Evolutionary conservation across 2,329 filamentous ascomycete genomes (phyloP), one percentile per base, ranked within the genome.

Genomic region (Phialocephala sp.): DNA sequence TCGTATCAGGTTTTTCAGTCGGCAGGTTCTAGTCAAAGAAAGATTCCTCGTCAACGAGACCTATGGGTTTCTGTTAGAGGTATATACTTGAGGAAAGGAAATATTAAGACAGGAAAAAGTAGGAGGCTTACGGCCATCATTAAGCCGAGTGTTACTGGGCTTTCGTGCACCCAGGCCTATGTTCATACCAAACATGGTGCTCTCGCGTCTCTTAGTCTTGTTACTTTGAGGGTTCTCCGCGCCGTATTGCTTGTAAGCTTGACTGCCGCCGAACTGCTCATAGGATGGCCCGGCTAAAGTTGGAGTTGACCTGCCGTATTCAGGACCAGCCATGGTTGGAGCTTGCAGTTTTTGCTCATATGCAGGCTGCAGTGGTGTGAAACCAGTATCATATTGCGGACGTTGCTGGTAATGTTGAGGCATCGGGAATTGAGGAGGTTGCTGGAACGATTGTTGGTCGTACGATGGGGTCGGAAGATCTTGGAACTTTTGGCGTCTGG

Each of bases 381-480:
- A 85, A 2, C 83, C 83, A 8, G 81, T 82, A 37, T 85, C 82
- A 62, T 82, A 78, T 22, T 75, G 76, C 45, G 70, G 70, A n/a
- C 71, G 65, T 35, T 72, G 71, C 36, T 73, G 70, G 27, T 69
- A 69, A 65, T 72, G 71, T 59, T 76, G 63, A 45, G 72, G 63
- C 37, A 66, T 63, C 24, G 73, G 68, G 72, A 87, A 85, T 14
- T 80, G 79, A 4, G 65, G 72, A 15, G 70, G 68, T 60, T 66
- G 68, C 3, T 62, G 62, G 74, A 87, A 86, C 11, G 80, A 80
- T 11, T 82, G 83, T 70, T 88, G 86, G 64, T 85, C 84, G 73
- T 89, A 89, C 2, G 83, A 83, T 37, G 87, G 87, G 0, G 87
- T 89, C 8, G 88, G 86, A n/a, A 89, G 78, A 68, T 90, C 87